phyloP scores from a whole-genome alignment of 495 filamentous ascomycete species.

The Astrothelium macrocarpum region DNA sequence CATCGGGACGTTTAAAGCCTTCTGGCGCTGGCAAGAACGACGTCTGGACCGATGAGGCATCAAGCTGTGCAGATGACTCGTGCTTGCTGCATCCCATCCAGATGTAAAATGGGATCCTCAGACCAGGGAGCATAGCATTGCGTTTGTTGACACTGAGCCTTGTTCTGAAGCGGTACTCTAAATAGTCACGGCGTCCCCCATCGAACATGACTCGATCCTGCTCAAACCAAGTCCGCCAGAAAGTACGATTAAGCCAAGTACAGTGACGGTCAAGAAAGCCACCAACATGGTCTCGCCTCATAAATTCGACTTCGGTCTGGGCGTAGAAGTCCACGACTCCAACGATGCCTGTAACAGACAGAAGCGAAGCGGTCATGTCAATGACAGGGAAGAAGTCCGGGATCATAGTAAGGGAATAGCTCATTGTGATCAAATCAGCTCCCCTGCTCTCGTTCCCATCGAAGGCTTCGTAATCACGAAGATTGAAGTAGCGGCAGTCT shows the following conservation, averaged over 20 bases:
- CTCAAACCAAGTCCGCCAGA: slow-evolving; percentile 93
- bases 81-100: slow-evolving; percentile 78
- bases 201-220: slow-evolving; percentile 82
- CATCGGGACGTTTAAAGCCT: slow-evolving; percentile 36
- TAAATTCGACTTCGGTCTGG: slow-evolving; percentile 71
- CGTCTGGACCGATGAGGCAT: slow-evolving; percentile 76
- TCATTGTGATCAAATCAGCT: slow-evolving; percentile 79
- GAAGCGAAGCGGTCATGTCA: slow-evolving; percentile 60
- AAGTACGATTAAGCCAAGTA: slow-evolving; percentile 71
- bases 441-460: slow-evolving; percentile 25
- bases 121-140: slow-evolving; percentile 62
- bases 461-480: slow-evolving; percentile 43
- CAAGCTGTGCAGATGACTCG: slow-evolving; percentile 46
- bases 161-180: slow-evolving; percentile 85
- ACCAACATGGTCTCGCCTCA: slow-evolving; percentile 72
- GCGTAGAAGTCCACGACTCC: slow-evolving; percentile 83
- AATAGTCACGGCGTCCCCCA: slow-evolving; percentile 49
- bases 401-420: slow-evolving; percentile 90
- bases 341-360: slow-evolving; percentile 61
- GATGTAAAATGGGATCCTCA: slow-evolving; percentile 77
- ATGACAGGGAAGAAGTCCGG: slow-evolving; percentile 85
- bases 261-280: slow-evolving; percentile 77
- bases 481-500: slow-evolving; percentile 70
- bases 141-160: slow-evolving; percentile 65
- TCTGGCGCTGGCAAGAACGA: slow-evolving; percentile 56